Conservation (phyloP, 116 monocot species). For the Zostera marina region DNA sequence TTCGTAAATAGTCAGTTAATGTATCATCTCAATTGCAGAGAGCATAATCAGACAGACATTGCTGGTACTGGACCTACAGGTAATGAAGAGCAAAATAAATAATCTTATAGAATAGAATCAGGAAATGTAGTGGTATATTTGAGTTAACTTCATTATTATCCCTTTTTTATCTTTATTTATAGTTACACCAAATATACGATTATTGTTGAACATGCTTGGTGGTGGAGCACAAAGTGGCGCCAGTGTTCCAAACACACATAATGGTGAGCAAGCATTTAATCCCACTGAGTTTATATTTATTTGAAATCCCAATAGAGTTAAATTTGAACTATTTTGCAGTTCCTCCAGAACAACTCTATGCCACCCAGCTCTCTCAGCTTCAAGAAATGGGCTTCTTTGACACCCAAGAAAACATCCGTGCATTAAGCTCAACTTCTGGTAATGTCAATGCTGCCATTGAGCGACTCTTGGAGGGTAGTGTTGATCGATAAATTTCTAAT, state of each 20-base stretch:
- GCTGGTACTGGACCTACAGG: constrained; percentile 63
- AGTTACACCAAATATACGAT: constrained; percentile 19
- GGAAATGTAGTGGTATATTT: background rate
- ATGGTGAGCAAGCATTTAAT: constrained; percentile 41
- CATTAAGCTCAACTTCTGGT: constrained; percentile 52
- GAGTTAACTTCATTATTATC: background rate
- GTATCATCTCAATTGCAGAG: constrained; percentile 36
- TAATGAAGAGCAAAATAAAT: constrained; percentile 8
- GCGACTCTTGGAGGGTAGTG: constrained; percentile 48
- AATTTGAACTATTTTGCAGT: constrained; percentile 24
- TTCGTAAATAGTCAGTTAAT: background rate
- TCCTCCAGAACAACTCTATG: constrained; percentile 72
- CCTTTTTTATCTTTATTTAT: background rate
- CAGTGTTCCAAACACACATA: constrained; percentile 27
- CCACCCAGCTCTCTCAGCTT: constrained; percentile 69
- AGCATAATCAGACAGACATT: constrained; percentile 41
- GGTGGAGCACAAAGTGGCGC: constrained; percentile 50
- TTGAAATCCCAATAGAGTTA: background rate
- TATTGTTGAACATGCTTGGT: constrained; percentile 58
- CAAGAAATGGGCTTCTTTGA: constrained; percentile 96
- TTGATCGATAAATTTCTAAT: constrained; percentile 41
- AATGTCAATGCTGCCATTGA: constrained; percentile 89
- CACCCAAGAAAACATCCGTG: constrained; percentile 78
- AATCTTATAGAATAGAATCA: too few relatives aligned
- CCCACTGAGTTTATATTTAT: background rate